phyloP scores from a whole-genome alignment of 2,329 filamentous ascomycete genomes.

The Ascochyta fabae region DNA sequence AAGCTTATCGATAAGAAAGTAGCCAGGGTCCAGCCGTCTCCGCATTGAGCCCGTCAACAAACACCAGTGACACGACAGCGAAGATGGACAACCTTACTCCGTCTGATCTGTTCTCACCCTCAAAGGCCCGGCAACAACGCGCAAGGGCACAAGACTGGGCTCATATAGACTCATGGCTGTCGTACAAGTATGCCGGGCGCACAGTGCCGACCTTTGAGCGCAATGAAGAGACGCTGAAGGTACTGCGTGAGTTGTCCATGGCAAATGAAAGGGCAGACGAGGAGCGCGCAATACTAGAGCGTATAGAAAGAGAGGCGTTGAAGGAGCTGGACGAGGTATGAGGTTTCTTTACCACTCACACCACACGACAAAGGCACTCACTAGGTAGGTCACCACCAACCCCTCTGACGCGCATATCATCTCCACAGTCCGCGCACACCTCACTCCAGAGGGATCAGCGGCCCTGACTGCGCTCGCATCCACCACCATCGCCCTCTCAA shows the following conservation, averaged over 20 bases:
- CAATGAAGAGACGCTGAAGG: constrained; percentile 81
- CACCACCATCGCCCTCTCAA: constrained; percentile 46
- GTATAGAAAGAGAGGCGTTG: constrained; percentile 66
- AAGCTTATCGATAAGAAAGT: constrained; percentile 43
- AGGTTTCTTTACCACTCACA: constrained; percentile 10
- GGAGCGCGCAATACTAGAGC: constrained; percentile 64
- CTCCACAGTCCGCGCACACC: constrained; percentile 28
- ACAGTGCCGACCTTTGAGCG: constrained; percentile 80
- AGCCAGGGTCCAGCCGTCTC: constrained; percentile 7
- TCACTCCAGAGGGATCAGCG: constrained; percentile 38
- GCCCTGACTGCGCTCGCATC: constrained; percentile 48
- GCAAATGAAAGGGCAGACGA: constrained; percentile 81
- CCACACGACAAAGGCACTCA: constrained; percentile 15
- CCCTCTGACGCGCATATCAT: constrained; percentile 35
- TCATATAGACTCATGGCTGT: constrained; percentile 83
- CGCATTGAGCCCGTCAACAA: constrained; percentile 10
- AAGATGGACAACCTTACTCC: constrained; percentile 46
- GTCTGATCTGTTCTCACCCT: constrained; percentile 63
- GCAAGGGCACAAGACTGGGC: constrained; percentile 90
- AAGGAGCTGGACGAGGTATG: constrained; percentile 56
- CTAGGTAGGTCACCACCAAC: constrained; percentile 28
- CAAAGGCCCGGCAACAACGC: constrained; percentile 74
- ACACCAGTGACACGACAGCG: constrained; percentile 4
- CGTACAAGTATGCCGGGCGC: constrained; percentile 68
- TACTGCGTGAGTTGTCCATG: constrained; percentile 74